Evolutionary conservation across 805 yeast genomes (phyloP).

Genomic region (Grigorovia yakushimaensis): DNA sequence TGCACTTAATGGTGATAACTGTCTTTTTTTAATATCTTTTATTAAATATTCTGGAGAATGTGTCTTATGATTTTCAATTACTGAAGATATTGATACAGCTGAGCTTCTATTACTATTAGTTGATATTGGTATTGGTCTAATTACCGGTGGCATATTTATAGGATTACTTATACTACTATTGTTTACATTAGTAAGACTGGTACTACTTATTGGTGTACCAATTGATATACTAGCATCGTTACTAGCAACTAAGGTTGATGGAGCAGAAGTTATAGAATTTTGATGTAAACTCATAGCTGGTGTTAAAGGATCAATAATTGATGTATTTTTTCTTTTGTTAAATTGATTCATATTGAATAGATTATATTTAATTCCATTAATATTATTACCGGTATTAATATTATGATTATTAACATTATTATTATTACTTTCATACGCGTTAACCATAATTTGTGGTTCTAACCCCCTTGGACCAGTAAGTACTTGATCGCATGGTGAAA

Average conservation of each 20-base stretch:
- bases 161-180: neutral
- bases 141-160: conserved; percentile 1
- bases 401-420: neutral
- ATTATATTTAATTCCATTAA: neutral
- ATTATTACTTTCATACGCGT: neutral
- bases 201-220: neutral
- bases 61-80: neutral
- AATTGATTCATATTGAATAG: conserved; percentile 1
- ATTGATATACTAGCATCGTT: neutral
- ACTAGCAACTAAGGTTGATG: neutral
- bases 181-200: neutral
- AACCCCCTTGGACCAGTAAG: neutral
- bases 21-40: neutral
- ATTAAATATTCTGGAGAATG: neutral
- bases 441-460: neutral
- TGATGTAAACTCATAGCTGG: conserved; percentile 2
- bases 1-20: neutral
- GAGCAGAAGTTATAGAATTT: neutral
- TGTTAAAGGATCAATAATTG: conserved; percentile 9
- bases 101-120: neutral
- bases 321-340: conserved; percentile 19
- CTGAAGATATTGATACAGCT: conserved; percentile 2
- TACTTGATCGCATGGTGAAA: neutral
- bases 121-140: conserved; percentile 1
- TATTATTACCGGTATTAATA: neutral